Evolutionary conservation across 768 basidiomycete genomes (phyloP).

Genomic region (Termitomyces sp.): DNA sequence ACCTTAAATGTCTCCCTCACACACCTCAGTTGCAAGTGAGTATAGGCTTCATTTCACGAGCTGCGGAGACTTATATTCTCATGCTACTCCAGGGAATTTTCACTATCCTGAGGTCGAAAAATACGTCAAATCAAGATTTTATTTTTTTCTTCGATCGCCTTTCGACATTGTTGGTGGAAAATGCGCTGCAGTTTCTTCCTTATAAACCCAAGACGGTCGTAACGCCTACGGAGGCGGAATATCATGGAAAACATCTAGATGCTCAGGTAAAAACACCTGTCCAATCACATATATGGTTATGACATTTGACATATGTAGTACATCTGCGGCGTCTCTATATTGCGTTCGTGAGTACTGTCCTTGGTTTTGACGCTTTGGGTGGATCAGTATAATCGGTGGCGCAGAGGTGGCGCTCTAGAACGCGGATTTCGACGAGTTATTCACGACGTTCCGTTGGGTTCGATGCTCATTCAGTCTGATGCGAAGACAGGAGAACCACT

Average conservation of each 20-base stretch:
- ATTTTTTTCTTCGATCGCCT: constrained; percentile 89
- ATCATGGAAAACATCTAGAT: constrained; percentile 57
- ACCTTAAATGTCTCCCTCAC: constrained; percentile 64
- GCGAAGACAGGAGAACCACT: constrained; percentile 81
- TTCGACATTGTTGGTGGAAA: constrained; percentile 79
- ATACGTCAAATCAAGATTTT: constrained; percentile 78
- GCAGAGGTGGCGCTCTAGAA: constrained; percentile 84
- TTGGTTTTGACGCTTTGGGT: not conserved
- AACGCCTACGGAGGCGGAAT: constrained; percentile 60
- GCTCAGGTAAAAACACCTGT: constrained; percentile 38
- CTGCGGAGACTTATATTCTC: not conserved
- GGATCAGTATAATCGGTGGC: constrained; percentile 7
- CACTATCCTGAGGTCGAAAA: constrained; percentile 74
- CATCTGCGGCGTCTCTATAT: constrained; percentile 85
- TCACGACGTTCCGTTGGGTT: constrained; percentile 81
- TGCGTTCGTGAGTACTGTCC: constrained; percentile 66
- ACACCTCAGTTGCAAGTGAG: constrained; percentile 77
- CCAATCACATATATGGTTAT: not conserved
- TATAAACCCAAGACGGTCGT: constrained; percentile 52
- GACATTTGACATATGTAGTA: constrained; percentile 34
- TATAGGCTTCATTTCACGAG: not conserved
- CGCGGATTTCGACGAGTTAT: constrained; percentile 87
- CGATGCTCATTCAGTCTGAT: constrained; percentile 88
- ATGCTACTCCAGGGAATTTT: constrained; percentile 65
- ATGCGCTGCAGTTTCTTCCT: constrained; percentile 80